A percentile compares a stretch with the other conserved stretches of the same genome.
These are phyloP conservation scores for Byssothecium circinans DNA, from an alignment of 2,329 filamentous ascomycete species.

Conservation along the genomic window DNA sequence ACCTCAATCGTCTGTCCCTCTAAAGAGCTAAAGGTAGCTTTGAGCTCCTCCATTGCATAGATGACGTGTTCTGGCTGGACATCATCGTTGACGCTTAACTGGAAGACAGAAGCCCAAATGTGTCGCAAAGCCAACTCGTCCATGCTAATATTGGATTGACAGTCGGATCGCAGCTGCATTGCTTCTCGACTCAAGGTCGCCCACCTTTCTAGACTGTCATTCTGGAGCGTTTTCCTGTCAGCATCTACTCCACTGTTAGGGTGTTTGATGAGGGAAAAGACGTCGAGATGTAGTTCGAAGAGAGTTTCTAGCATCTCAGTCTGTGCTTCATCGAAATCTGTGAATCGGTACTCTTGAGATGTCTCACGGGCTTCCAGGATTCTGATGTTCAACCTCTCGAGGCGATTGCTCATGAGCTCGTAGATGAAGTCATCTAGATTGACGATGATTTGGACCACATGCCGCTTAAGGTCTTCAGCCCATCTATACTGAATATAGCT, in stretches of 20 bases:
- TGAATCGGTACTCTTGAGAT: conserved; percentile 21
- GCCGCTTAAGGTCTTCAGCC: conserved; percentile 58
- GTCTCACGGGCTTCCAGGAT: conserved; percentile 26
- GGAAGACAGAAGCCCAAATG: conserved; percentile 67
- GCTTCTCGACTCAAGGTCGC: conserved; percentile 58
- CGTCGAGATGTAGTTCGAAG: conserved; percentile 68
- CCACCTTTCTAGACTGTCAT: conserved; percentile 64
- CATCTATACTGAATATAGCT: conserved; percentile 59
- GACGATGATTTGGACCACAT: conserved; percentile 56
- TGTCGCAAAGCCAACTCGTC: conserved; percentile 60
- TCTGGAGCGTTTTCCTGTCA: conserved; percentile 56
- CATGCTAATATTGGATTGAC: conserved; percentile 20
- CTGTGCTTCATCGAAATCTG: conserved; percentile 38
- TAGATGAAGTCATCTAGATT: conserved; percentile 58
- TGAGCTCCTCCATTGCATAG: conserved; percentile 65
- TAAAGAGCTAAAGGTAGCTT: conserved; percentile 53
- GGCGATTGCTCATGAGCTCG: conserved; percentile 41
- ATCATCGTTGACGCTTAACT: conserved; percentile 59
- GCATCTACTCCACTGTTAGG: conserved; percentile 59
- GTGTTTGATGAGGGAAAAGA: conserved; percentile 65
- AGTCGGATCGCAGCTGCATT: conserved; percentile 46
- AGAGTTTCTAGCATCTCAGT: conserved; percentile 61
- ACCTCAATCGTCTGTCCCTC: conserved; percentile 61
- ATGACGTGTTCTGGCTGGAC: conserved; percentile 62
- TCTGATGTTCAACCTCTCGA: conserved; percentile 29